Conservation (phyloP, 495 filamentous ascomycete genomes). For the Aspergillus biplanus region DNA sequence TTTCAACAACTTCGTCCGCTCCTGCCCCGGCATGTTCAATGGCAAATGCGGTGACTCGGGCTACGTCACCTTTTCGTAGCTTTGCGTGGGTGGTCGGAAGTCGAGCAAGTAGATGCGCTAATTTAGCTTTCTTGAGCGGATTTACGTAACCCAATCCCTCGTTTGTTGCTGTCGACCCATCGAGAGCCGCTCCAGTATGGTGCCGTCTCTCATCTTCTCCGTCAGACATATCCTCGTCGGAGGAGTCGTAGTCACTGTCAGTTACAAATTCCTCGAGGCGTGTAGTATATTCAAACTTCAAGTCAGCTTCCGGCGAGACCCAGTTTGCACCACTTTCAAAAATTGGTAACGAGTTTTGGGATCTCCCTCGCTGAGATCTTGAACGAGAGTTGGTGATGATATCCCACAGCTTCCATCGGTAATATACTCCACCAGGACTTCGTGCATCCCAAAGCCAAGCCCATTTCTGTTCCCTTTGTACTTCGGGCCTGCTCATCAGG, state of each 20-base stretch:
- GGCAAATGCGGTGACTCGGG: constrained; percentile 84
- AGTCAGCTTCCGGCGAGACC: constrained; percentile 64
- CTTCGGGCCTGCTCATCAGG: constrained; percentile 80
- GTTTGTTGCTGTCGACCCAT: constrained; percentile 36
- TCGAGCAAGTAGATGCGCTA: constrained; percentile 77
- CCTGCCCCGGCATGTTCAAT: constrained; percentile 80
- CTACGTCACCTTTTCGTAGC: constrained; percentile 84
- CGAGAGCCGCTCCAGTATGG: constrained; percentile 55
- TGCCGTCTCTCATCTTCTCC: constrained; percentile 66
- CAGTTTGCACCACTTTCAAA: constrained; percentile 75
- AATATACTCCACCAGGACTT: constrained; percentile 79
- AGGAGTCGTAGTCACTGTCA: constrained; percentile 83
- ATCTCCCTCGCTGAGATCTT: constrained; percentile 31
- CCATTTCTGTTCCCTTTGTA: constrained; percentile 86
- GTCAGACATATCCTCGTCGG: constrained; percentile 85
- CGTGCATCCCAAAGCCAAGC: constrained; percentile 92
- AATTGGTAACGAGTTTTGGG: constrained; percentile 42
- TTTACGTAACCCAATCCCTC: constrained; percentile 77
- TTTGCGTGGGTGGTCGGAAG: constrained; percentile 76
- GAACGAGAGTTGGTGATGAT: constrained; percentile 60
- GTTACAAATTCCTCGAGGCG: constrained; percentile 75
- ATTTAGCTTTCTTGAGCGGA: constrained; percentile 80
- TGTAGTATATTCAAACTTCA: constrained; percentile 77
- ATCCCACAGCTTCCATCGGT: constrained; percentile 90
- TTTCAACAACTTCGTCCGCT: constrained; percentile 86